Evolutionary conservation across 139 green algal species (phyloP).

Genomic region (Asterochloris sp.): DNA sequence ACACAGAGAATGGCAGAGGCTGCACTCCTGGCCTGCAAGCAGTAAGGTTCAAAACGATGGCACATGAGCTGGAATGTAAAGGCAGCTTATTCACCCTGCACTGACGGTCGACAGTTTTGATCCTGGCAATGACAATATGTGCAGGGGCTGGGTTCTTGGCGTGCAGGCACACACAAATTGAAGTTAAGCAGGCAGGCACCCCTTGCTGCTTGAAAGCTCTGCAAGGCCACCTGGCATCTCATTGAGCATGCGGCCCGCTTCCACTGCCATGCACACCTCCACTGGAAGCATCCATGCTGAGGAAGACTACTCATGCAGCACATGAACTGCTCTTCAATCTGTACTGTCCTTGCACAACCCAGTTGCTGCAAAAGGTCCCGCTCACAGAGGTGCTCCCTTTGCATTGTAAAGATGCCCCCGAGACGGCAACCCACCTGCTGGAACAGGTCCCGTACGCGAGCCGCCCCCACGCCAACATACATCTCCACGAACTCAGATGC

Average conservation of each 20-base stretch:
- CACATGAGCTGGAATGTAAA: background rate
- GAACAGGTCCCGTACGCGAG: constrained; percentile 93
- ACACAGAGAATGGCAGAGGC: background rate
- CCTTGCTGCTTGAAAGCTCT: too few species aligned
- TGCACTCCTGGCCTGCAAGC: background rate
- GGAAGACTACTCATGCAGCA: too few species aligned
- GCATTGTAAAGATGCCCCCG: background rate
- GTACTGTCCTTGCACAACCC: too few species aligned
- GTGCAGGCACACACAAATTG: background rate
- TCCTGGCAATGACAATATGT: background rate
- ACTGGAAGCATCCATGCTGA: too few species aligned
- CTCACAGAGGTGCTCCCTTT: background rate
- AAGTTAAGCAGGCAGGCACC: too few species aligned
- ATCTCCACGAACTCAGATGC: constrained; percentile 98
- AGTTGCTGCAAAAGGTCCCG: background rate
- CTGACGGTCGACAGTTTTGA: background rate
- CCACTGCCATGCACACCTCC: too few species aligned
- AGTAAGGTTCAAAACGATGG: background rate
- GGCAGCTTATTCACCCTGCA: background rate
- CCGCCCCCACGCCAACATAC: constrained; percentile 96
- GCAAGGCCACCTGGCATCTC: too few species aligned
- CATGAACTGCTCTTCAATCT: background rate
- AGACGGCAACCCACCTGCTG: constrained; percentile 10
- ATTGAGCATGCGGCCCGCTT: too few species aligned
- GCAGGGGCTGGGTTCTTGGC: background rate